phyloP scores from a whole-genome alignment of 2,329 filamentous ascomycete genomes.

The Colletotrichum spinosum region DNA sequence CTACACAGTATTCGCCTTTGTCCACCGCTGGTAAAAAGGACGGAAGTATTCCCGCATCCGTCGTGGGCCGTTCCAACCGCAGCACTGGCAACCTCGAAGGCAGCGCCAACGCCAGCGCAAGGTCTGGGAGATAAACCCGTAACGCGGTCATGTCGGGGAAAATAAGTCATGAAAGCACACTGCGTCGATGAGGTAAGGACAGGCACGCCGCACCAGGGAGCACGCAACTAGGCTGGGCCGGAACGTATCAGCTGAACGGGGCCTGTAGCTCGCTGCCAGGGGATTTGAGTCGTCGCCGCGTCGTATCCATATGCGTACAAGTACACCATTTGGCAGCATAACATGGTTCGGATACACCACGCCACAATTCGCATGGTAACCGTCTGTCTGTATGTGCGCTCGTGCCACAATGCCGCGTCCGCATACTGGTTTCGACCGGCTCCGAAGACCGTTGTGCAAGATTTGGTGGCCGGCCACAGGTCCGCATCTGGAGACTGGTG shows the following conservation, averaged over 20 bases:
- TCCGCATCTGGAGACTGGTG: not conserved
- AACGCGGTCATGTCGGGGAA: too few species aligned
- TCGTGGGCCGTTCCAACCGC: conserved; percentile 21
- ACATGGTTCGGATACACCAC: not conserved
- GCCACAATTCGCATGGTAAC: too few species aligned
- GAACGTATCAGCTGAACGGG: conserved; percentile 11
- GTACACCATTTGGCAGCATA: too few species aligned
- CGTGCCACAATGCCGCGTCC: too few species aligned
- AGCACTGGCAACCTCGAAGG: not conserved
- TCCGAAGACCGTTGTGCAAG: conserved; percentile 10
- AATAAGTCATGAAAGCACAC: too few species aligned
- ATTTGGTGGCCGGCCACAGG: conserved; percentile 11
- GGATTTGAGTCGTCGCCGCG: too few species aligned
- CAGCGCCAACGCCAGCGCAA: not conserved
- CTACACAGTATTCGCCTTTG: not conserved
- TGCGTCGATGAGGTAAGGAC: not conserved
- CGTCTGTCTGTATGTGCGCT: too few species aligned
- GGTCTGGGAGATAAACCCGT: not conserved
- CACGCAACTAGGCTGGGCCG: not conserved
- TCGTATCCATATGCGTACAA: too few species aligned
- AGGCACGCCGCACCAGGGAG: not conserved
- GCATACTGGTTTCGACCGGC: not conserved
- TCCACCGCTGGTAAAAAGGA: conserved; percentile 6
- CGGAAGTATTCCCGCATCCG: conserved; percentile 33
- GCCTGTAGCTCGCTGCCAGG: not conserved